Conservation (phyloP, 2,329 filamentous ascomycete genomes). For the Metarhizium guizhouense region DNA sequence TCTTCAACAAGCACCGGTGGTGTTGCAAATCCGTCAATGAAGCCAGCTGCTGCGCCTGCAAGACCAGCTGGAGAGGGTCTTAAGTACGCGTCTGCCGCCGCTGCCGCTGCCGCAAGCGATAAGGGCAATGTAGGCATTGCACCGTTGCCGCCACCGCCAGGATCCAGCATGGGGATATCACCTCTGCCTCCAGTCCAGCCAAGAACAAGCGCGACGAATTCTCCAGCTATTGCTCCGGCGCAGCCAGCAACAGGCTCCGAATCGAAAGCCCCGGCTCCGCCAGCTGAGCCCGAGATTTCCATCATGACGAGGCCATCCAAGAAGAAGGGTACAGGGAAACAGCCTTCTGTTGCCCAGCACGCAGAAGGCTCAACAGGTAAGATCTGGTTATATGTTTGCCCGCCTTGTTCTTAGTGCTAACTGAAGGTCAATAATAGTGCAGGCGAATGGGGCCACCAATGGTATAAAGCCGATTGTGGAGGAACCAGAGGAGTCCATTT, state of each 20-base stretch:
- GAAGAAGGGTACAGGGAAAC: conserved; percentile 36
- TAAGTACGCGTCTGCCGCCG: conserved; percentile 94
- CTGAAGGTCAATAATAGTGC: conserved; percentile 14
- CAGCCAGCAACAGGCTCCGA: conserved; percentile 32
- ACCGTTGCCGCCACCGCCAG: conserved; percentile 83
- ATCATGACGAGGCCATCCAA: conserved; percentile 24
- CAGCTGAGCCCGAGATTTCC: conserved; percentile 15
- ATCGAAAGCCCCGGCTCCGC: background rate
- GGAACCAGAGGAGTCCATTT: conserved; percentile 63
- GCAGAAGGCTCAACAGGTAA: conserved; percentile 37
- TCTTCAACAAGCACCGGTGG: conserved; percentile 53
- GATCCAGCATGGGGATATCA: conserved; percentile 38
- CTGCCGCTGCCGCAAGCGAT: conserved; percentile 83
- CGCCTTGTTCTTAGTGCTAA: background rate
- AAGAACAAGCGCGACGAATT: conserved; percentile 45
- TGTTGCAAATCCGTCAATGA: conserved; percentile 59
- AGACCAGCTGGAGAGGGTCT: conserved; percentile 81
- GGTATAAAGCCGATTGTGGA: conserved; percentile 37
- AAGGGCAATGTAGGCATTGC: conserved; percentile 85
- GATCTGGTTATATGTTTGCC: background rate
- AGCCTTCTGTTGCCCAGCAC: conserved; percentile 30
- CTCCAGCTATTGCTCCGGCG: conserved; percentile 38
- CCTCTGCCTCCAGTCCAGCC: conserved; percentile 44
- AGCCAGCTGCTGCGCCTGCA: conserved; percentile 79
- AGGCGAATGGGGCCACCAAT: conserved; percentile 44